These are phyloP conservation scores for Bothriochloa decipiens DNA, from an alignment of 176 grass and related monocot genomes.

Conservation along the genomic window DNA sequence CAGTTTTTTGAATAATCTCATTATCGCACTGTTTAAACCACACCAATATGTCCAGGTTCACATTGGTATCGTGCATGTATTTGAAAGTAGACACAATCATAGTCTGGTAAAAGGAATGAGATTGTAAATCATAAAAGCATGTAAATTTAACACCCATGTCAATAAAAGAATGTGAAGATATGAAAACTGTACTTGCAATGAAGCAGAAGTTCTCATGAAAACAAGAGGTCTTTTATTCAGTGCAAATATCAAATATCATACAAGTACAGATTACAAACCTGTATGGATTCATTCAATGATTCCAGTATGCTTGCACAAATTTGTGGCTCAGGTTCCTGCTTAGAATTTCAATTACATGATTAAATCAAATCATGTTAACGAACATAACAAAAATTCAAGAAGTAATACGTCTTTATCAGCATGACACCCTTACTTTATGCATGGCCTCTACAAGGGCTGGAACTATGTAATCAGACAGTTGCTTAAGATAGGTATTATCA, in stretches of 20 bases:
- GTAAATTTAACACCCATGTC: slow-evolving; percentile 28
- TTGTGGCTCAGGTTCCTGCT: slow-evolving; percentile 80
- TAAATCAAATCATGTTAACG: slow-evolving; percentile 33
- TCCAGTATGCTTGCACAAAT: slow-evolving; percentile 70
- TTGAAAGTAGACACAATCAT: neutral
- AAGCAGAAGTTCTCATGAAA: slow-evolving; percentile 29
- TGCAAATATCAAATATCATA: slow-evolving; percentile 33
- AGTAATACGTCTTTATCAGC: slow-evolving; percentile 15
- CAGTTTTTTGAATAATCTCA: neutral
- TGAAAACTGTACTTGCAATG: slow-evolving; percentile 5
- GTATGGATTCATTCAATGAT: slow-evolving; percentile 68
- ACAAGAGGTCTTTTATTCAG: neutral
- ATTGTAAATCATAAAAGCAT: neutral
- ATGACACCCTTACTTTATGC: slow-evolving; percentile 61
- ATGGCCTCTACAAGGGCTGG: slow-evolving; percentile 80
- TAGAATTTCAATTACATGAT: slow-evolving; percentile 42
- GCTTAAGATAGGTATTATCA: slow-evolving; percentile 74
- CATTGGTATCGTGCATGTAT: neutral
- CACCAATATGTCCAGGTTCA: neutral
- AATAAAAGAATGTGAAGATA: slow-evolving; percentile 31
- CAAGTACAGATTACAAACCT: slow-evolving; percentile 48
- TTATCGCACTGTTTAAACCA: neutral
- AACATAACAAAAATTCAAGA: slow-evolving; percentile 32
- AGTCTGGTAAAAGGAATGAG: neutral
- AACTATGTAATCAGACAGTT: slow-evolving; percentile 77